Percentiles rank a stretch among this genome's conserved stretches.
Evolutionary conservation across 2,329 filamentous ascomycete species (phyloP).

Genomic region (Colletotrichum acutatum): DNA sequence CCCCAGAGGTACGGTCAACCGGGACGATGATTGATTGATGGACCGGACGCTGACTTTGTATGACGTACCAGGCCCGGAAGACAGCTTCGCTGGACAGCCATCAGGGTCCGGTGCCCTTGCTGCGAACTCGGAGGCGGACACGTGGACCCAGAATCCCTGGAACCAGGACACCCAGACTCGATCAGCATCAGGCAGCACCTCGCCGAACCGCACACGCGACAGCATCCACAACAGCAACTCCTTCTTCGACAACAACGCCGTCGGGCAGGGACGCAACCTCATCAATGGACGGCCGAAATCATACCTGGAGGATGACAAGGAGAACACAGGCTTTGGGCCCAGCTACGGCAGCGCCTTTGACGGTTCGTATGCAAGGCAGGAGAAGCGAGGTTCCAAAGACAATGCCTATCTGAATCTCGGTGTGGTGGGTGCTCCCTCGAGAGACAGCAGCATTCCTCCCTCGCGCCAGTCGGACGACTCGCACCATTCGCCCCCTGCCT

Average conservation of each 20-base stretch:
- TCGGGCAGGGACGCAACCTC: slow-evolving; percentile 51
- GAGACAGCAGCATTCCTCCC: slow-evolving; percentile 66
- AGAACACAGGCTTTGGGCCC: slow-evolving; percentile 42
- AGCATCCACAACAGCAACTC: slow-evolving; percentile 56
- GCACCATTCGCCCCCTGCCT: slow-evolving; percentile 43
- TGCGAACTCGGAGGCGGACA: slow-evolving; percentile 74
- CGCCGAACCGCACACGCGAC: slow-evolving; percentile 67
- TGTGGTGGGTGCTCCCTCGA: slow-evolving; percentile 51
- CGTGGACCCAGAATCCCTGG: slow-evolving; percentile 72
- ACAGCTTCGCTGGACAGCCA: slow-evolving; percentile 48
- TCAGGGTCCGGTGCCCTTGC: slow-evolving; percentile 78
- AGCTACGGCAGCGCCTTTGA: slow-evolving; percentile 39
- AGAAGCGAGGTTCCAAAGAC: slow-evolving; percentile 49
- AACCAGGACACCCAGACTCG: slow-evolving; percentile 60
- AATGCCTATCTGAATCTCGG: slow-evolving; percentile 57
- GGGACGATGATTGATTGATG: background rate
- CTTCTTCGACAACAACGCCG: slow-evolving; percentile 59
- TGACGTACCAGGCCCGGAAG: slow-evolving; percentile 9
- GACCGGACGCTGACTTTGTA: slow-evolving; percentile 42
- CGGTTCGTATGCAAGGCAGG: slow-evolving; percentile 31
- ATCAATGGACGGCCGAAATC: slow-evolving; percentile 44
- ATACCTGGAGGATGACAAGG: slow-evolving; percentile 54
- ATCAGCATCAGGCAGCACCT: slow-evolving; percentile 63
- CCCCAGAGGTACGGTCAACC: slow-evolving; percentile 57
- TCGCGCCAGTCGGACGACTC: slow-evolving; percentile 64